Percentiles rank a stretch among this genome's conserved stretches.
Evolutionary conservation across 176 grass and related monocot genomes (phyloP).

Genomic region (Oryza punctata): DNA sequence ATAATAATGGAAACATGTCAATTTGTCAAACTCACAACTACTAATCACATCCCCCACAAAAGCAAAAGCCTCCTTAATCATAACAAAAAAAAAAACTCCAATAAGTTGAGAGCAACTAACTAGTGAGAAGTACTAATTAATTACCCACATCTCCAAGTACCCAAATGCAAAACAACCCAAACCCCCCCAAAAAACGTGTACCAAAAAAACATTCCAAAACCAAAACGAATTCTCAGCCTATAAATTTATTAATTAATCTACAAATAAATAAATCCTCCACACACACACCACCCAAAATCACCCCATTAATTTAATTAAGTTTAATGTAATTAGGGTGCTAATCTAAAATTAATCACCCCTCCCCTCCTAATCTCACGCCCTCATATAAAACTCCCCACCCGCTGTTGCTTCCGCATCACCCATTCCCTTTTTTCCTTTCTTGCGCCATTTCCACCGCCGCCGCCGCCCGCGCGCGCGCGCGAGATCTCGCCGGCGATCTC

Average conservation of each 20-base stretch:
- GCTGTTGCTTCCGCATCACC: background rate
- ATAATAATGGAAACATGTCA: background rate
- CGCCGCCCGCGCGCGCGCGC: background rate
- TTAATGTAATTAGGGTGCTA: background rate
- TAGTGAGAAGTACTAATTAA: background rate
- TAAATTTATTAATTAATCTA: background rate
- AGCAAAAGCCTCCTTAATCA: background rate
- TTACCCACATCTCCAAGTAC: background rate
- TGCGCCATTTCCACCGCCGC: background rate
- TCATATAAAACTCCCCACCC: slow-evolving; percentile 45
- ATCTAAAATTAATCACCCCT: slow-evolving; percentile 9
- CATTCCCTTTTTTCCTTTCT: background rate
- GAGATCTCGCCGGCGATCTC: slow-evolving; percentile 32
- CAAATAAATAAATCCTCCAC: slow-evolving; percentile 37
- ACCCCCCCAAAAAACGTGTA: background rate
- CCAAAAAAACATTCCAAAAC: background rate
- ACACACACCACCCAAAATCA: slow-evolving; percentile 33
- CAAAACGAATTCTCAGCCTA: slow-evolving; percentile 15
- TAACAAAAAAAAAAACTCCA: background rate
- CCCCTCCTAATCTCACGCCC: slow-evolving; percentile 36
- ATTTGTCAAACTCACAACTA: background rate
- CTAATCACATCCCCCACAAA: background rate
- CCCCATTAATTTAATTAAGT: background rate
- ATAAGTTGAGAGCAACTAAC: background rate
- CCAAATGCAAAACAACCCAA: background rate